Evolutionary conservation across 768 basidiomycete species (phyloP).

Genomic region (Hygrophorus russula): DNA sequence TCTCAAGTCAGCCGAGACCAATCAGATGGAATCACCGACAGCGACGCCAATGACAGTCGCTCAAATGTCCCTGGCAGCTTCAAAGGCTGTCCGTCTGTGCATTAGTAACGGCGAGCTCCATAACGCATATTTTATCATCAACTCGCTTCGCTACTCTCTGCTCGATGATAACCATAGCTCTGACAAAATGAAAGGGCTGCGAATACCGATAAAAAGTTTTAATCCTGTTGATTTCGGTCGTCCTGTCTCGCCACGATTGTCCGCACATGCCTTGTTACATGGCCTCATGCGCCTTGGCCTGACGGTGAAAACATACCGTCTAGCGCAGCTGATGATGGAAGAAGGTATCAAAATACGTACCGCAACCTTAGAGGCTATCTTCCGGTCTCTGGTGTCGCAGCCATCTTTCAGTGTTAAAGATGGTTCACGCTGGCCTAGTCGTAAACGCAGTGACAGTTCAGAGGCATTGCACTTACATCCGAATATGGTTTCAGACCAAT

Average conservation of each 20-base stretch:
- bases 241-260: conserved; percentile 44
- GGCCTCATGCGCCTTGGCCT: conserved; percentile 44
- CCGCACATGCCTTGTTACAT: conserved; percentile 57
- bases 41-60: conserved; percentile 8
- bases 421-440: conserved; percentile 10
- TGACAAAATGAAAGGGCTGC: conserved; percentile 8
- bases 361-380: conserved; percentile 37
- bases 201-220: conserved; percentile 19
- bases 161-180: conserved; percentile 9
- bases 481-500: conserved; percentile 24
- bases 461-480: conserved; percentile 18
- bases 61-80: conserved; percentile 17
- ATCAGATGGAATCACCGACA: neutral
- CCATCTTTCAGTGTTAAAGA: conserved; percentile 10
- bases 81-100: conserved; percentile 39
- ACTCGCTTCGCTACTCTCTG: conserved; percentile 39
- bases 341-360: conserved; percentile 39
- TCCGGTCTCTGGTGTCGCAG: conserved; percentile 15
- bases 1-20: no score
- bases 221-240: conserved; percentile 34
- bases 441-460: neutral
- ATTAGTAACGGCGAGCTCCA: conserved; percentile 28
- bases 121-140: conserved; percentile 47
- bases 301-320: conserved; percentile 32
- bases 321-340: conserved; percentile 41